Percentiles rank a stretch among this genome's conserved stretches.
Conservation (phyloP, 2,329 filamentous ascomycete species). For the Diaporthe sp. region DNA sequence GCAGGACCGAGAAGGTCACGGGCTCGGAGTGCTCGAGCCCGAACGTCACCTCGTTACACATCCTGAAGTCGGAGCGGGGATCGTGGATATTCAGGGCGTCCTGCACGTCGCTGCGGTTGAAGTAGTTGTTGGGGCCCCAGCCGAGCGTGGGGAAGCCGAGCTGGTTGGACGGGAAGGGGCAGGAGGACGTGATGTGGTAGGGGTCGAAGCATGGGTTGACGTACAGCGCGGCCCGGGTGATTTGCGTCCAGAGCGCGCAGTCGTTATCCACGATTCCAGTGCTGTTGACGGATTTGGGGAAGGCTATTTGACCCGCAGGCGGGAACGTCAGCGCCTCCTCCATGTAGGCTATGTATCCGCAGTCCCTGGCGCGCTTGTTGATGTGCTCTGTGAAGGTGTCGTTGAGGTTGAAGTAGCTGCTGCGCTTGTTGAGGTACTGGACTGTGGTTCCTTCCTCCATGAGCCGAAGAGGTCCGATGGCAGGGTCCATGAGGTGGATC, state of each 20-base stretch:
- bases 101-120: conserved; percentile 36
- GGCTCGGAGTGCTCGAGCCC: conserved; percentile 18
- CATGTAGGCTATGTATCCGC: conserved; percentile 69
- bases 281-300: background rate
- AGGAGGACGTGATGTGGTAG: conserved; percentile 68
- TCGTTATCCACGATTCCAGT: conserved; percentile 37
- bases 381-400: conserved; percentile 61
- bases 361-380: conserved; percentile 60
- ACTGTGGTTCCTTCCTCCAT: conserved; percentile 58
- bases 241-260: conserved; percentile 47
- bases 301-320: conserved; percentile 33
- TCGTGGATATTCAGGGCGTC: conserved; percentile 21
- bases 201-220: conserved; percentile 73
- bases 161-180: conserved; percentile 48
- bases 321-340: conserved; percentile 61
- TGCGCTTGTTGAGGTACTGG: conserved; percentile 67
- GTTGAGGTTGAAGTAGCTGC: conserved; percentile 68
- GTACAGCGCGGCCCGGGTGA: conserved; percentile 67
- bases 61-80: conserved; percentile 22
- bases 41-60: background rate
- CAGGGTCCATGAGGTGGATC: conserved; percentile 77
- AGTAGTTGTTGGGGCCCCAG: conserved; percentile 33
- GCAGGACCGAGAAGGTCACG: conserved; percentile 12
- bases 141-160: conserved; percentile 35
- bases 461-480: conserved; percentile 60